A percentile compares a stretch with the other conserved stretches of the same genome.
Evolutionary conservation across 176 grass and related monocot species (phyloP).

Genomic region (Avena eriantha): DNA sequence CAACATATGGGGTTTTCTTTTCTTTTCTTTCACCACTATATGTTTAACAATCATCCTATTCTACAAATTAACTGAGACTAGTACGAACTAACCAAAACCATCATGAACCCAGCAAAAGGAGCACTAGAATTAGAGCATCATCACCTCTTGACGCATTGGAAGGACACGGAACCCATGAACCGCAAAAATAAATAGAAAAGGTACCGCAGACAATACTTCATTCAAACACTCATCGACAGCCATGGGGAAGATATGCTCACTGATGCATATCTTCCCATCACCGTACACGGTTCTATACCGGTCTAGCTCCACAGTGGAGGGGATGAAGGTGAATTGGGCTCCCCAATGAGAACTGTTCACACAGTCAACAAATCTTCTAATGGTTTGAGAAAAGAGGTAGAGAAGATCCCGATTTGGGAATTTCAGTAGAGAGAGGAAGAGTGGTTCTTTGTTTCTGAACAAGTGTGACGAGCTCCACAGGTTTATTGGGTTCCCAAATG

Average conservation of each 20-base stretch:
- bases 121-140: not conserved
- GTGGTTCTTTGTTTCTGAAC: not conserved
- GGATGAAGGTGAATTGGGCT: not conserved
- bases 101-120: not conserved
- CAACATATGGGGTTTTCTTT: not conserved
- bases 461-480: not conserved
- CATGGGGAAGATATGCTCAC: not conserved
- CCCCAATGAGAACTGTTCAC: not conserved
- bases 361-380: not conserved
- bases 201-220: not conserved
- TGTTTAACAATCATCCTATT: not conserved
- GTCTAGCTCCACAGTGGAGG: conserved; percentile 8
- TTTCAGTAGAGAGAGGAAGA: not conserved
- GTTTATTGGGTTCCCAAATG: conserved; percentile 6
- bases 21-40: not conserved
- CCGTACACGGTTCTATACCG: not conserved
- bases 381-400: not conserved
- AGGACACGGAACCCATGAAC: not conserved
- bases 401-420: not conserved
- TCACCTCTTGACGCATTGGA: not conserved
- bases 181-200: not conserved
- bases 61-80: not conserved
- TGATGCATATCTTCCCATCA: not conserved
- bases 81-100: not conserved
- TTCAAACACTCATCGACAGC: not conserved